Base-by-base conservation (phyloP, 192 early-diverging fungal species). In the Coemansia sp. region DNA sequence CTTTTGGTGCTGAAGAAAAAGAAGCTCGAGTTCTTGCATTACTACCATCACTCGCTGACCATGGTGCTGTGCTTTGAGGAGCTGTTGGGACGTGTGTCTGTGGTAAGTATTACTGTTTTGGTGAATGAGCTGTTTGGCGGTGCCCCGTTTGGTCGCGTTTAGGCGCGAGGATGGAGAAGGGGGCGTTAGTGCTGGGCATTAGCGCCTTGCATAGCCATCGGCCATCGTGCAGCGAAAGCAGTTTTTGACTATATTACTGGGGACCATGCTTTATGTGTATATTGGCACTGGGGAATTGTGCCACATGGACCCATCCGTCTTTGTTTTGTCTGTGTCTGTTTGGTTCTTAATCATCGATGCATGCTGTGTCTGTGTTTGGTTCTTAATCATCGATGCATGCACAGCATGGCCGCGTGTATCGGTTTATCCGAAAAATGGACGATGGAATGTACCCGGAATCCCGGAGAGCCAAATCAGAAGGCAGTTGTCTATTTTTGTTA, bases 41-140 rank as follows among this genome's bases (percentile, higher is more conserved):
- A 91, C 66, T 97, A 91, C 85, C 95, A 97, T 75, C 95, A 97
- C 77, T 88, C 91, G 56, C 85, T 93, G 79, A 95, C 94, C 22
- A 90, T 92, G 86, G 83, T 91, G 45, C 90, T 95, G 22, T 94
- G 92, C 84, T 94, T 84, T 61, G 84, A 86, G 58, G 90, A 95
- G 76, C 85, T 95, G 25, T 78, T 83, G 32, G 92, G 93, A 4
- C 79, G 82, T 24, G 88, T 90, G 21, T 85, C 91, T 29, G 89
- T 94, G 69, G 89, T 90, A 89, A 86, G 85, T 84, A 3, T 23
- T 55, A 32, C 53, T 32, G 53, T 29, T 41, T 25, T 21, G 21
- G 21, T 62, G 64, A n/a, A 37, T 56, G 32, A 27, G 27, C 27
- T 27, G 27, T 27, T 27, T 27, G 27, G 27, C 29, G 29, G 29